A percentile compares a stretch with the other conserved stretches of the same genome.
These are phyloP conservation scores for Candida xiaguanensis DNA, from an alignment of 805 yeast species.

Conservation along the genomic window DNA sequence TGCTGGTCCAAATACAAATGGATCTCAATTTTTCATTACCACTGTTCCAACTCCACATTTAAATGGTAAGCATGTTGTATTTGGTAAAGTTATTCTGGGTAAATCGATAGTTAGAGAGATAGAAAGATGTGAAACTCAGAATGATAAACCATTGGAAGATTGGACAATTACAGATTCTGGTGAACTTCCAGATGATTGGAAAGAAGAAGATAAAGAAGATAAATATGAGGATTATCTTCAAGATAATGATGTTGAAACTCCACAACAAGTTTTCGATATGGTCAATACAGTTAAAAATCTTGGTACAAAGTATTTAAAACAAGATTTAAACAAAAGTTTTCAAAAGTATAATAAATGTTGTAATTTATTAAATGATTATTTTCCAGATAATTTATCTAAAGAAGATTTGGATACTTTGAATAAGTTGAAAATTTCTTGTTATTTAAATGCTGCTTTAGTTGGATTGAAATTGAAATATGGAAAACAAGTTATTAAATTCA, in stretches of 20 bases:
- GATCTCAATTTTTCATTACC: slow-evolving; percentile 93
- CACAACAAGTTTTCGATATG: slow-evolving; percentile 67
- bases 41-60: slow-evolving; percentile 92
- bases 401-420: slow-evolving; percentile 49
- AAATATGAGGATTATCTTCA: slow-evolving; percentile 69
- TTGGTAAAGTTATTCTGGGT: slow-evolving; percentile 82
- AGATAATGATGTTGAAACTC: slow-evolving; percentile 64
- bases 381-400: slow-evolving; percentile 63
- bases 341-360: slow-evolving; percentile 73
- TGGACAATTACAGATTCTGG: slow-evolving; percentile 81
- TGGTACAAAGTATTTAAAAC: slow-evolving; percentile 76
- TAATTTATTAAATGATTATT: slow-evolving; percentile 64
- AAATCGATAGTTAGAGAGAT: slow-evolving; percentile 74
- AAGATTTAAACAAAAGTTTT: slow-evolving; percentile 53
- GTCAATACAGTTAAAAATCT: slow-evolving; percentile 64
- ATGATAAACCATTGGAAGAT: slow-evolving; percentile 68
- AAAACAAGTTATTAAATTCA: slow-evolving; percentile 51
- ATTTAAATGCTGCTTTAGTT: slow-evolving; percentile 71
- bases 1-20: slow-evolving; percentile 93
- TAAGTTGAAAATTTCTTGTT: slow-evolving; percentile 58
- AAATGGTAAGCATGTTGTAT: slow-evolving; percentile 94
- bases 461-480: slow-evolving; percentile 61
- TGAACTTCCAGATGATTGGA: slow-evolving; percentile 59
- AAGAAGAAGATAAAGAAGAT: slow-evolving; percentile 74
- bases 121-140: slow-evolving; percentile 64